Evolutionary conservation across 2,329 filamentous ascomycete species (phyloP), one percentile per base, ranked within the genome.

Genomic region (Aspergillus brasiliensis): DNA sequence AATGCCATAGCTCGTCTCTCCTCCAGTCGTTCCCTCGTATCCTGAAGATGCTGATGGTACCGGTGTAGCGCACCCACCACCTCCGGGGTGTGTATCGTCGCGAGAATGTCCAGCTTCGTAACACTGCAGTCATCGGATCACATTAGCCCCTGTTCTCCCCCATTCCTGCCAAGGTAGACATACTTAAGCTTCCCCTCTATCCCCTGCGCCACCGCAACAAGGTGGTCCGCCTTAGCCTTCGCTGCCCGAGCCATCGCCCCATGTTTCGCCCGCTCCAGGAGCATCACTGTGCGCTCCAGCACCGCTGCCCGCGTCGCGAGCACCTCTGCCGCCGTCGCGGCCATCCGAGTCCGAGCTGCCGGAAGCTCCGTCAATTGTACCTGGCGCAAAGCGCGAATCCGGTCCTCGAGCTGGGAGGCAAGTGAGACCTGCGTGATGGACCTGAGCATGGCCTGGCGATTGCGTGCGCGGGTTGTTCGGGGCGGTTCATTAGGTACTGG

Each of bases 211-310:
- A 79, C 75, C 31, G 65, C 70, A 27, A 71, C 71, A 58, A 80
- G 61, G 67, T 78, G 72, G 51, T 78, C 77, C 13, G 75, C 76
- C 59, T 73, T 73, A 3, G 75, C 75, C 60, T 70, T 77, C 21
- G 68, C 73, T 55, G 69, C 75, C 56, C 74, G 67, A 47, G 71
- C 69, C 44, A 76, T 52, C 17, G 68, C 71, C 19, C 77, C 77
- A 61, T 78, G 74, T 57, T 78, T 77, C 23, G 67, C 73, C 51
- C 76, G 68, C 59, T 78, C 76, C 38, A 80, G 63, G n/a, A 78
- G 65, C n/a, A 74, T 67, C 42, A 78, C 67, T 42, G 69, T 74
- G 17, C 71, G 69, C 66, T 78, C 75, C 34, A 78, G 63, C 11
- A 77, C 63, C 42, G 64, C 67, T 6, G 74, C 69, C 17, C 73